Evolutionary conservation across 2,329 filamentous ascomycete species (phyloP), one percentile per base, ranked within the genome.

Genomic region (Arachnomyces sp.): DNA sequence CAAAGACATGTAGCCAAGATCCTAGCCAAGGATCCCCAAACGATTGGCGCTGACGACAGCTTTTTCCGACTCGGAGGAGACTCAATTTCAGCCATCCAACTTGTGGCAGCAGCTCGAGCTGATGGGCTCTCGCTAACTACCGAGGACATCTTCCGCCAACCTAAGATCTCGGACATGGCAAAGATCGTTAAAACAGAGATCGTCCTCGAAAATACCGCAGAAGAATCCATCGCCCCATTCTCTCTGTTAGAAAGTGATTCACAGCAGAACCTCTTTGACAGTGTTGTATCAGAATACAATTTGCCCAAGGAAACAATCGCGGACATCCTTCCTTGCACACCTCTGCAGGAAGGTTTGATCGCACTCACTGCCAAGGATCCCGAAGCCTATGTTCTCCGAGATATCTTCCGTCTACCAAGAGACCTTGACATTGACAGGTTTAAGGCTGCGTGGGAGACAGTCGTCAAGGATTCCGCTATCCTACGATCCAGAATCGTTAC

Each of bases 131-230:
- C 29, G n/a, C 25, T 46, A 7, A 41, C 36, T 4, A 64, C 68
- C 14, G 62, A 62, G 4, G 63, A 68, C 47, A 60, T 68, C 30
- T 69, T 69, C 54, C 55, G 57, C 32, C 60, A 66, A 38, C 62
- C 61, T 17, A 58, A 52, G 25, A 48, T 68, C 5, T 43, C 47
- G 2, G 56, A 61, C 2, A 56, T 67, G 54, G 61, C 63, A 11
- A 17, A 38, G 15, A 9, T 25, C 9, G 21, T 25, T 25, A 25
- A 9, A 25, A 25, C 21, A 5, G 21, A 25, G 21, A 9, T 5
- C 21, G 21, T 25, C 21, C 5, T 9, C 21, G 9, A 9, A 25
- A 9, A 25, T 25, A 9, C 21, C 5, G 21, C 9, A 5, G 21
- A 25, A 5, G 21, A 25, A 9, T 5, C 21, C 9, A 25, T 25